Percentiles rank a stretch among this genome's conserved stretches.
Conservation (phyloP, 495 filamentous ascomycete genomes). For the Hyaloscypha bicolor region DNA sequence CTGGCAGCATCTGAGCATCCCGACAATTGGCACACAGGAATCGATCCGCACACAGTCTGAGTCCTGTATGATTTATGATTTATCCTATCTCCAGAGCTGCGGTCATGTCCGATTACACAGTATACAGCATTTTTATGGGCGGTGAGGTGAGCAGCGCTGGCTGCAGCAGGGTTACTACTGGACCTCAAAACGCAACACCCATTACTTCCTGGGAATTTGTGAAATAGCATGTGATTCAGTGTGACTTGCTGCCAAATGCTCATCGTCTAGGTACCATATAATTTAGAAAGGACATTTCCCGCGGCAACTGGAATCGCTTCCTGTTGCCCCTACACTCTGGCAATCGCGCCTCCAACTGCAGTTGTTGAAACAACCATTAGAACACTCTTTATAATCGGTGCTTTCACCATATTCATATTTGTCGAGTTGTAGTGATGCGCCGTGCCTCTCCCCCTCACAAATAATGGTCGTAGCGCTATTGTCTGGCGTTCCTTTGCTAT, state of each 20-base stretch:
- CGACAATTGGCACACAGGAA: neutral
- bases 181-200: neutral
- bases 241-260: neutral
- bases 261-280: neutral
- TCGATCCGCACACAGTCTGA: neutral
- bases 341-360: too few relatives aligned
- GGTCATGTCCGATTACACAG: neutral
- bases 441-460: too few relatives aligned
- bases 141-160: neutral
- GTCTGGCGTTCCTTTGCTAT: too few relatives aligned
- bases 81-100: neutral
- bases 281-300: too few relatives aligned
- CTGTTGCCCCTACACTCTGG: too few relatives aligned
- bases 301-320: too few relatives aligned
- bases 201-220: neutral
- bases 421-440: too few relatives aligned
- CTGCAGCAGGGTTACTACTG: neutral
- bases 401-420: too few relatives aligned
- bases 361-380: too few relatives aligned
- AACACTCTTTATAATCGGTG: too few relatives aligned
- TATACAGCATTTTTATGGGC: neutral
- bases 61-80: neutral
- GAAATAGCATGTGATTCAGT: neutral
- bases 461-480: too few relatives aligned
- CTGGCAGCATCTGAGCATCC: neutral